Evolutionary conservation across 2,329 filamentous ascomycete species (phyloP).

Genomic region (Alternaria sp.): DNA sequence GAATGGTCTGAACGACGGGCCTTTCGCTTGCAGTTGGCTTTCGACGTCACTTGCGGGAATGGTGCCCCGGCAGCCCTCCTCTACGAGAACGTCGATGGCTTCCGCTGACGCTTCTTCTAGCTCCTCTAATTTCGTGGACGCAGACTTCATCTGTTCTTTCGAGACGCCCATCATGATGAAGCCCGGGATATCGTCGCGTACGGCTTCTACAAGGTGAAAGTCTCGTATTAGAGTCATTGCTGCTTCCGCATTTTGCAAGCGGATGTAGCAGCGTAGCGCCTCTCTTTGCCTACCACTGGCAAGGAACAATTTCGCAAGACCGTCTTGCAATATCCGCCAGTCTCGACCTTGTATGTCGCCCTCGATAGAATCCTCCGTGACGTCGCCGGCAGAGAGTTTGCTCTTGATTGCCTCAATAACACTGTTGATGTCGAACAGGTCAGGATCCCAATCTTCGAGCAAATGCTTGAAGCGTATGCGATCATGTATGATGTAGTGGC

Average conservation of each 20-base stretch:
- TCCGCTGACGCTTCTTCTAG: slow-evolving; percentile 82
- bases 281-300: slow-evolving; percentile 81
- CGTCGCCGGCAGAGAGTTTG: slow-evolving; percentile 77
- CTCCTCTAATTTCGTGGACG: slow-evolving; percentile 71
- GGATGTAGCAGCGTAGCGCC: slow-evolving; percentile 87
- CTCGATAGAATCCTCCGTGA: slow-evolving; percentile 77
- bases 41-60: slow-evolving; percentile 81
- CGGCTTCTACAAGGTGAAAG: slow-evolving; percentile 85
- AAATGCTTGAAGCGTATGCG: slow-evolving; percentile 77
- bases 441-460: slow-evolving; percentile 81
- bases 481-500: slow-evolving; percentile 84
- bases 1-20: slow-evolving; percentile 67
- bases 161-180: slow-evolving; percentile 88
- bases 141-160: slow-evolving; percentile 69
- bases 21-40: slow-evolving; percentile 68
- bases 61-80: slow-evolving; percentile 88
- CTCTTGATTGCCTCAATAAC: slow-evolving; percentile 82
- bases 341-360: slow-evolving; percentile 75
- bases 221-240: slow-evolving; percentile 86
- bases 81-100: slow-evolving; percentile 83
- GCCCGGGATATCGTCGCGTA: slow-evolving; percentile 86
- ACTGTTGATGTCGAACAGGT: slow-evolving; percentile 79
- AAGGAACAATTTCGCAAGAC: slow-evolving; percentile 83
- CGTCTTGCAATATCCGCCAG: slow-evolving; percentile 88
- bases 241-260: slow-evolving; percentile 87